Evolutionary conservation across 2,329 filamentous ascomycete genomes (phyloP).

Genomic region (Botrytis pseudocinerea): DNA sequence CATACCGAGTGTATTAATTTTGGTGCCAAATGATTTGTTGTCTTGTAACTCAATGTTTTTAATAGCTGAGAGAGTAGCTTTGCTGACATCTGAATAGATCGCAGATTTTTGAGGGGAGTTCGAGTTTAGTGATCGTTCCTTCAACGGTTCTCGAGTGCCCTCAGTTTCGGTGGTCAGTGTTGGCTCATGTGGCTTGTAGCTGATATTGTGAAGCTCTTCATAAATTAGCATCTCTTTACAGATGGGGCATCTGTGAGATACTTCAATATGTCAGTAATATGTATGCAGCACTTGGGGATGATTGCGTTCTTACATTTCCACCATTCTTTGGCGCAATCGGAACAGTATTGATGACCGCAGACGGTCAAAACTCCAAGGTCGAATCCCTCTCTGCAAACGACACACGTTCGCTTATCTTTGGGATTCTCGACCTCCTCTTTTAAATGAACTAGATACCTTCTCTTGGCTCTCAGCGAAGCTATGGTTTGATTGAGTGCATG

Average conservation of each 20-base stretch:
- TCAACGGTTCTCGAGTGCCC: conserved; percentile 42
- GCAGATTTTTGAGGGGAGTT: conserved; percentile 38
- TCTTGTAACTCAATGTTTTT: conserved; percentile 74
- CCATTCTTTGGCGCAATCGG: conserved; percentile 82
- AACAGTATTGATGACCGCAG: conserved; percentile 91
- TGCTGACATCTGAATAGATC: conserved; percentile 79
- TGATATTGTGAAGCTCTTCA: conserved; percentile 80
- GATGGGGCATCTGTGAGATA: conserved; percentile 44
- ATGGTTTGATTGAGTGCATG: conserved; percentile 57
- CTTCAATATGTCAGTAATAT: conserved; percentile 8
- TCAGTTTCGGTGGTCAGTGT: conserved; percentile 64
- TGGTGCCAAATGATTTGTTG: conserved; percentile 74
- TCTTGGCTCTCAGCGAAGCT: conserved; percentile 66
- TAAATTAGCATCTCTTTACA: conserved; percentile 71
- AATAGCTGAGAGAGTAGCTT: conserved; percentile 73
- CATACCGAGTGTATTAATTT: conserved; percentile 71
- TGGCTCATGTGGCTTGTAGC: conserved; percentile 69
- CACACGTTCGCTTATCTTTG: conserved; percentile 68
- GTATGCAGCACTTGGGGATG: neutral
- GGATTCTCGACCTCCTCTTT: conserved; percentile 49
- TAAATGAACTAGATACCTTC: conserved; percentile 63
- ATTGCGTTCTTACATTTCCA: conserved; percentile 45
- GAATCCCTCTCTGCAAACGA: conserved; percentile 81
- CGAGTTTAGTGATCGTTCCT: conserved; percentile 32
- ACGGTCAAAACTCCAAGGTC: conserved; percentile 78